Evolutionary conservation across 257 asterid genomes (phyloP).

Genomic region (Eustoma russellianum): DNA sequence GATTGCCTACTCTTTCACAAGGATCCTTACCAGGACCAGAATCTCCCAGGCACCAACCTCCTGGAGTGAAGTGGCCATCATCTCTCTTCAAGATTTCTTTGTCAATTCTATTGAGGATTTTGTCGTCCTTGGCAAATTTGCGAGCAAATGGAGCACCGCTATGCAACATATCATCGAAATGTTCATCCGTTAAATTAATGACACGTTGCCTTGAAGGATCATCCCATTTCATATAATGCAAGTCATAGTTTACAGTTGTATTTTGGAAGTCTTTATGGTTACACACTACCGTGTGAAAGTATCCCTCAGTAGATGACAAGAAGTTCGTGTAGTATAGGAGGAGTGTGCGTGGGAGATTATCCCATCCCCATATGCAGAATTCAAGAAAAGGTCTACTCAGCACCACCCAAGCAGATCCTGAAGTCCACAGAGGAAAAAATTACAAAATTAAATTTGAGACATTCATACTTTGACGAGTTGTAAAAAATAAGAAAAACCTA

Average conservation of each 20-base stretch:
- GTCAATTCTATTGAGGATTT: conserved; percentile 52
- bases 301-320: conserved; percentile 78
- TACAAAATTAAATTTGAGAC: background rate
- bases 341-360: conserved; percentile 92
- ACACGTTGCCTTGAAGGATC: conserved; percentile 60
- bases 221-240: conserved; percentile 77
- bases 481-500: no score
- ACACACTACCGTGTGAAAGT: conserved; percentile 82
- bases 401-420: conserved; percentile 76
- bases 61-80: conserved; percentile 36
- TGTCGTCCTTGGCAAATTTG: conserved; percentile 42
- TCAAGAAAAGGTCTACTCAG: conserved; percentile 80
- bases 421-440: background rate
- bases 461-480: background rate
- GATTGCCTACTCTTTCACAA: conserved; percentile 38
- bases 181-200: conserved; percentile 33
- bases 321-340: conserved; percentile 88
- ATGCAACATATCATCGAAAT: conserved; percentile 61
- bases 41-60: conserved; percentile 73
- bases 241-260: conserved; percentile 83
- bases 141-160: conserved; percentile 85
- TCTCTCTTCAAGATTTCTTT: conserved; percentile 41
- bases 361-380: conserved; percentile 99
- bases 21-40: conserved; percentile 39
- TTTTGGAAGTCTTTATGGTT: conserved; percentile 88